Evolutionary conservation across 2,329 filamentous ascomycete genomes (phyloP).

Genomic region (Aspergillus felis): DNA sequence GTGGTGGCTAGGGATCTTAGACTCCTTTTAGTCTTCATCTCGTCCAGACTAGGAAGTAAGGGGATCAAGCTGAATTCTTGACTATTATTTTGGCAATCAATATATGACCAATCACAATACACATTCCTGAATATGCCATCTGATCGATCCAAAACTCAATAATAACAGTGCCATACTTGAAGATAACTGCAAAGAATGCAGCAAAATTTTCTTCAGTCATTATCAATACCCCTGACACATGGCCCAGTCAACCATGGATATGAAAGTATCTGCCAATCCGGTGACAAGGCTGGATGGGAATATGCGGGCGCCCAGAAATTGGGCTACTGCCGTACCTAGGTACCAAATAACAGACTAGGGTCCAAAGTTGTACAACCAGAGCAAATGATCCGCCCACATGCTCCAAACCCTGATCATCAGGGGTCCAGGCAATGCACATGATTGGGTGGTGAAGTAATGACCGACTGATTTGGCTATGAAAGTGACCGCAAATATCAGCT

Average conservation of each 20-base stretch:
- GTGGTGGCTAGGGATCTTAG: neutral
- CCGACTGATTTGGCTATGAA: neutral
- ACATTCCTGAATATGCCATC: neutral
- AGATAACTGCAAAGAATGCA: neutral
- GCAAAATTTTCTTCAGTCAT: neutral
- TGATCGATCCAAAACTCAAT: no score
- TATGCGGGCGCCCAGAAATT: no score
- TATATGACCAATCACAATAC: neutral
- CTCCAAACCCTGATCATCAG: neutral
- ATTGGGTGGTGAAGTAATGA: no score
- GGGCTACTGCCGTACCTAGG: no score
- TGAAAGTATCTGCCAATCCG: no score
- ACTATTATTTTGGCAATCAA: neutral
- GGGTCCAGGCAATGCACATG: neutral
- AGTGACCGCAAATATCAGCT: neutral
- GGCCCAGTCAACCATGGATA: no score
- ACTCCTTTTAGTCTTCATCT: neutral
- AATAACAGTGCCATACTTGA: no score
- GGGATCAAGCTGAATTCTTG: neutral
- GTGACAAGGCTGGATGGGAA: no score
- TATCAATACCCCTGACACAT: no score
- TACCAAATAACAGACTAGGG: no score
- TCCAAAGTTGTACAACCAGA: neutral
- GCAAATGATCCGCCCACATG: conserved; percentile 12
- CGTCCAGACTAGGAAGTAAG: neutral